Evolutionary conservation across 805 yeast species (phyloP).

Genomic region (Cyberlindnera veronae): DNA sequence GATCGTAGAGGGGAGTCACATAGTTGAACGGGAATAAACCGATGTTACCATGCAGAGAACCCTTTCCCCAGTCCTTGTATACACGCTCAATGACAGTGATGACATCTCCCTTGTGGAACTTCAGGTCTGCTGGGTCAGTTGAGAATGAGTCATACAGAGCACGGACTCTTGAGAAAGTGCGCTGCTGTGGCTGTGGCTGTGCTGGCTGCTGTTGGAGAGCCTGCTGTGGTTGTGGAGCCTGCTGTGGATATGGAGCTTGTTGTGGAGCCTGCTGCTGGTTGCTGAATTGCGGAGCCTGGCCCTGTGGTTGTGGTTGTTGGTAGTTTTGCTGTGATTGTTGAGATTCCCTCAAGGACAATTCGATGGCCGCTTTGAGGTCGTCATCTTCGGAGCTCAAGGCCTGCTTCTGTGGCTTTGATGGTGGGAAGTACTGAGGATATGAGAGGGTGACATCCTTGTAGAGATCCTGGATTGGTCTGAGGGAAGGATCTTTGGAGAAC

Average conservation of each 20-base stretch:
- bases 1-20: slow-evolving; percentile 73
- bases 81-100: slow-evolving; percentile 85
- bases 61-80: slow-evolving; percentile 95
- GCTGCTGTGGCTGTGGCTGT: slow-evolving; percentile 23
- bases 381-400: slow-evolving; percentile 65
- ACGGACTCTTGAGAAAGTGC: slow-evolving; percentile 58
- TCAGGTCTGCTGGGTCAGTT: slow-evolving; percentile 80
- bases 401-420: slow-evolving; percentile 58
- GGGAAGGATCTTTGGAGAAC: slow-evolving; percentile 71
- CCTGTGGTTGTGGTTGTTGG: slow-evolving; percentile 16
- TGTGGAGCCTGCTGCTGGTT: slow-evolving; percentile 11
- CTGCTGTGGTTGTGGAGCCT: slow-evolving; percentile 9
- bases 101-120: slow-evolving; percentile 83
- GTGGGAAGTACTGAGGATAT: slow-evolving; percentile 40
- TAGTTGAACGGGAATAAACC: slow-evolving; percentile 94
- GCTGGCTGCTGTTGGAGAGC: slow-evolving; percentile 19
- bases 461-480: slow-evolving; percentile 65
- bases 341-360: slow-evolving; percentile 50
- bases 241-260: slow-evolving; percentile 18
- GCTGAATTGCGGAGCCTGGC: too few relatives aligned
- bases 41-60: slow-evolving; percentile 70
- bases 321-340: slow-evolving; percentile 18
- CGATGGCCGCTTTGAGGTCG: slow-evolving; percentile 73
- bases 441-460: slow-evolving; percentile 43
- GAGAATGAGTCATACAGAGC: slow-evolving; percentile 82